Base-by-base conservation (phyloP, 2,329 filamentous ascomycete genomes). In the Ophiostoma quercus region DNA sequence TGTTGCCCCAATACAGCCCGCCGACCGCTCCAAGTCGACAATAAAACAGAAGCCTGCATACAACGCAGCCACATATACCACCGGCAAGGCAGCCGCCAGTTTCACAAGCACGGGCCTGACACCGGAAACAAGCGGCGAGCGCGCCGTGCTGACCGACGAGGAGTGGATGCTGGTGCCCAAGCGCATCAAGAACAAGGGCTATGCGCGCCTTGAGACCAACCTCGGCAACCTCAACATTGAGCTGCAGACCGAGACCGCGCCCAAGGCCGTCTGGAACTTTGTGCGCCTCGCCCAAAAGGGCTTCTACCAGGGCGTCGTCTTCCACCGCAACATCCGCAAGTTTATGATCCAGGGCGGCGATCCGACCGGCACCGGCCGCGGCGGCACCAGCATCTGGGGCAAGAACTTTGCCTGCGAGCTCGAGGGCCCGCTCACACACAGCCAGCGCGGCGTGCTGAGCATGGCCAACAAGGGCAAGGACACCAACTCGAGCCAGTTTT, bases 391-490 rank as follows among this genome's bases (percentile, higher is more conserved):
- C 76, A 88, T 96, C 71, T 99, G 95, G 95, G 92, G 92, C 71
- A 96, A 96, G 79, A 92, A 93, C 72, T 99, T 99, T 76, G 85
- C 90, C 68, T 95, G 99, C 78, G 95, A 99, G 77, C 90, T 98
- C 73, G 93, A 97, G 19, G 93, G 94, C 0, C 92, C 94, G 0
- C 79, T 93, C 57, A 90, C 89, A n/a, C 95, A 99, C 76, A 90
- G 92, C 76, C 81, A 84, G 0, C 84, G 94, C 37, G 95, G 95
- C 14, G 86, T 94, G 0, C 77, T 96, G 34, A 93, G 90, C 74
- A 99, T 99, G 95, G 95, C 95, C 57, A 99, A 99, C 80, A 99
- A 99, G 78, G 95, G 95, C 71, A 97, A 97, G 77, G 94, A 97
- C 77, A 98, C 94, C 29, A 99, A 99, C 80, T 95, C 92, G 9